A percentile compares a stretch with the other conserved stretches of the same genome.
Conservation (phyloP, 257 asterid genomes). For the Galeopsis tetrahit region DNA sequence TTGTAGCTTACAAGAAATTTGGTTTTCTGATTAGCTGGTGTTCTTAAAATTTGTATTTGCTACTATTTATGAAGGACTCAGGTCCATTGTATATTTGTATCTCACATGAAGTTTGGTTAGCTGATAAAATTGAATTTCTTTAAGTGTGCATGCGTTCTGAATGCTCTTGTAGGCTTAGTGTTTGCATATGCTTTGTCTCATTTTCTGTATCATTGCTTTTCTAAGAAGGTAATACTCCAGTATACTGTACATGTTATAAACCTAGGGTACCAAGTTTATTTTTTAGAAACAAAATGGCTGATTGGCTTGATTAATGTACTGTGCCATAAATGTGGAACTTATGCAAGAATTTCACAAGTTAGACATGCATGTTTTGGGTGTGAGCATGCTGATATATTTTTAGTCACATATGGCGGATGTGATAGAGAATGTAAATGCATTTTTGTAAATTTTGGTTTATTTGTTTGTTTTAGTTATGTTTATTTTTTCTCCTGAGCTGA, state of each 20-base stretch:
- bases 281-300: neutral
- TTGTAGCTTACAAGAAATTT: neutral
- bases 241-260: neutral
- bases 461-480: neutral
- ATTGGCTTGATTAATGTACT: conserved; percentile 21
- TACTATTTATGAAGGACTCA: conserved; percentile 16
- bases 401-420: conserved; percentile 1
- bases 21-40: neutral
- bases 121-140: conserved; percentile 20
- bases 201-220: neutral
- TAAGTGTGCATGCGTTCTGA: conserved; percentile 5
- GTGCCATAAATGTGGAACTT: conserved; percentile 12
- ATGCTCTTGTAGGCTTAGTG: conserved; percentile 13
- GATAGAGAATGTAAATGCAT: neutral
- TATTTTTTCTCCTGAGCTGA: conserved; percentile 1
- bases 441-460: conserved; percentile 12
- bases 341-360: conserved; percentile 9
- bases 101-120: conserved; percentile 7
- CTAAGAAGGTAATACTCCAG: neutral
- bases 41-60: neutral
- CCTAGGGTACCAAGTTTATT: neutral
- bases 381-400: conserved; percentile 5
- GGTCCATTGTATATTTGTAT: conserved; percentile 2
- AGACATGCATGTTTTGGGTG: conserved; percentile 9
- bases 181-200: neutral